These are phyloP conservation scores for Hypoxylon sp. DNA, from an alignment of 2,329 filamentous ascomycete species.

Conservation along the genomic window DNA sequence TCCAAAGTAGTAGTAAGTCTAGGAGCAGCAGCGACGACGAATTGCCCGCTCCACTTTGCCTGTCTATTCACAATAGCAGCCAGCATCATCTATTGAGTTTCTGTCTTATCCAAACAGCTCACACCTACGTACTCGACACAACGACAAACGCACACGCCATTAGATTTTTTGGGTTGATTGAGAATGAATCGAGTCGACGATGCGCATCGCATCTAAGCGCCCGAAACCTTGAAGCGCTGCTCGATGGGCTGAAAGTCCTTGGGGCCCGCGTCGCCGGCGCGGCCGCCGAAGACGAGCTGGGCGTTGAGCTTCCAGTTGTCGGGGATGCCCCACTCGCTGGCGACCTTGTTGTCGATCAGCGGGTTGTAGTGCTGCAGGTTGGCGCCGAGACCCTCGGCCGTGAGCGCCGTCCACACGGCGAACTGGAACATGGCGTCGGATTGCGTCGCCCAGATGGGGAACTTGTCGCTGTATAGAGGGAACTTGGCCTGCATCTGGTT, in stretches of 20 bases:
- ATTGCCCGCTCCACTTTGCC: constrained; percentile 11
- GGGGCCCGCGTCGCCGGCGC: constrained; percentile 68
- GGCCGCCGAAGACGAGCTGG: constrained; percentile 87
- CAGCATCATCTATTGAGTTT: constrained; percentile 24
- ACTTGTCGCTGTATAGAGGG: constrained; percentile 82
- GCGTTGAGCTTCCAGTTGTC: constrained; percentile 82
- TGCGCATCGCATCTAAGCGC: constrained; percentile 58
- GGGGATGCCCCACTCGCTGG: constrained; percentile 78
- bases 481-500: constrained; percentile 77
- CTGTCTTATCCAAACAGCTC: constrained; percentile 24
- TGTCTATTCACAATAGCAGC: constrained; percentile 25
- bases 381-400: constrained; percentile 86
- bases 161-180: constrained; percentile 6
- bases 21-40: constrained; percentile 20
- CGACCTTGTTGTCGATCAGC: constrained; percentile 81
- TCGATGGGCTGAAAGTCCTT: constrained; percentile 77
- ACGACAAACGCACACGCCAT: constrained; percentile 11
- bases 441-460: constrained; percentile 83
- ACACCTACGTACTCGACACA: constrained; percentile 16
- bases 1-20: constrained; percentile 27
- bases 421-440: constrained; percentile 87
- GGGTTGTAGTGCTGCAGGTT: constrained; percentile 97
- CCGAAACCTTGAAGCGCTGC: constrained; percentile 76
- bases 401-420: constrained; percentile 84
- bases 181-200: background rate